A percentile compares a stretch with the other conserved stretches of the same genome.
Conservation (phyloP, 2,329 filamentous ascomycete genomes). For the Cytospora piceae region DNA sequence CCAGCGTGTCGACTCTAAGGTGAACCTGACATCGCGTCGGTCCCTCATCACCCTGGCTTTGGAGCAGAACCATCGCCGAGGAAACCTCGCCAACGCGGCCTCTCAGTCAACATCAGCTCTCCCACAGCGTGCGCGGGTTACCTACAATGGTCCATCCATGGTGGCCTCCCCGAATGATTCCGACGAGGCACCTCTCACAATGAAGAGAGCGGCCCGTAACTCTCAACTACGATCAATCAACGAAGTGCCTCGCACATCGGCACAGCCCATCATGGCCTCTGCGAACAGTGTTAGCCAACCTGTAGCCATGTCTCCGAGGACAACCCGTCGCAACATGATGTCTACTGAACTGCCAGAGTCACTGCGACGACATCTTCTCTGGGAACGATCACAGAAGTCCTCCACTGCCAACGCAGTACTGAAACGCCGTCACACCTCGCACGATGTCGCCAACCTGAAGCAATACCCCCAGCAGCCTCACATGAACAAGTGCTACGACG, state of each 20-base stretch:
- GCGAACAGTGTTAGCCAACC: conserved; percentile 58
- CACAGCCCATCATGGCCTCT: conserved; percentile 73
- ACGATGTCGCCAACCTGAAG: conserved; percentile 86
- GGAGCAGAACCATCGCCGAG: conserved; percentile 73
- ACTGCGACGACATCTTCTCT: conserved; percentile 85
- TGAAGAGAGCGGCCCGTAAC: conserved; percentile 62
- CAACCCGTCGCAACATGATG: conserved; percentile 93
- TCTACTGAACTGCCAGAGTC: conserved; percentile 93
- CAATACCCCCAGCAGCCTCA: conserved; percentile 72
- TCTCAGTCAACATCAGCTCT: conserved; percentile 71
- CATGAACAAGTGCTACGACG: conserved; percentile 61
- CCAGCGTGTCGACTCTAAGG: conserved; percentile 86
- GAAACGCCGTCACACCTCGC: conserved; percentile 87
- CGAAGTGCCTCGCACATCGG: conserved; percentile 67
- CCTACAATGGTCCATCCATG: conserved; percentile 48
- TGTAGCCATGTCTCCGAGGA: conserved; percentile 83
- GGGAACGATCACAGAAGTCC: conserved; percentile 94
- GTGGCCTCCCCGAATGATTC: conserved; percentile 60
- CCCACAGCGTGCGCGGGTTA: conserved; percentile 55
- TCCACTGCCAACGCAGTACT: conserved; percentile 85
- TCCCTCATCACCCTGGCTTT: conserved; percentile 91
- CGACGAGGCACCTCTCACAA: conserved; percentile 64
- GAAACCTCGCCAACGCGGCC: conserved; percentile 67
- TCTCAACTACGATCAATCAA: conserved; percentile 57
- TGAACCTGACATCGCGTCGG: conserved; percentile 80